Evolutionary conservation across 2,329 filamentous ascomycete species (phyloP), one percentile per base, ranked within the genome.

Genomic region (Paecilomyces sp.): DNA sequence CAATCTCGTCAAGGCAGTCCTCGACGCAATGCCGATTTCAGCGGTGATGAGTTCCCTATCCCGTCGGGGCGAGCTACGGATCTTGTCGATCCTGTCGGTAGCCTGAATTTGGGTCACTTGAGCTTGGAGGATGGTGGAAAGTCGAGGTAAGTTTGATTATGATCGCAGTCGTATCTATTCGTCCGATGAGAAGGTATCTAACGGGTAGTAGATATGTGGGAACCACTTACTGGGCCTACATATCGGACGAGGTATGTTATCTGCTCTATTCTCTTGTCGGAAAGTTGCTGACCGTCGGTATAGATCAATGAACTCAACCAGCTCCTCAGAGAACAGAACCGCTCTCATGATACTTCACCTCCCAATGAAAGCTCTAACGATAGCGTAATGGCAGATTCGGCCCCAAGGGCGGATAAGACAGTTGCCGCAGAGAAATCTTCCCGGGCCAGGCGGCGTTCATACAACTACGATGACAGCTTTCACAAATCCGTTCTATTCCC

Each of bases 181-280:
- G 6, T 0, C 41, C 4, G 28, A 33, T 31, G 33, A 54, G 28
- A 61, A n/a, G 25, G 24, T 28, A 8, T 57, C 57, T 59, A 60
- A 62, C 62, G 28, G 52, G 52, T 18, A 15, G n/a, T 59, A 77
- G 76, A 70, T 78, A 78, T 61, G 76, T 79, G 24, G 76, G 76
- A 24, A 78, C 75, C 5, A 78, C 76, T 11, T 78, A 77, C 60
- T 78, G 75, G 75, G 76, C 76, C 28, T 78, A 77, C 65, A 77
- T 79, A 33, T 76, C 75, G 8, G 71, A 76, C 34, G 76, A 78
- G 69, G 75, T 77, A 72, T 58, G 58, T 12, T 28, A 50, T 25
- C 8, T 41, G 1, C 30, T 33, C 4, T 25, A 4, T 34, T 12
- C 18, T 33, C 5, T 34, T 31, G 54, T 34, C 22, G 13, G 33